Base-by-base conservation (phyloP, 495 filamentous ascomycete species). In the Tuber umbilicatum region DNA sequence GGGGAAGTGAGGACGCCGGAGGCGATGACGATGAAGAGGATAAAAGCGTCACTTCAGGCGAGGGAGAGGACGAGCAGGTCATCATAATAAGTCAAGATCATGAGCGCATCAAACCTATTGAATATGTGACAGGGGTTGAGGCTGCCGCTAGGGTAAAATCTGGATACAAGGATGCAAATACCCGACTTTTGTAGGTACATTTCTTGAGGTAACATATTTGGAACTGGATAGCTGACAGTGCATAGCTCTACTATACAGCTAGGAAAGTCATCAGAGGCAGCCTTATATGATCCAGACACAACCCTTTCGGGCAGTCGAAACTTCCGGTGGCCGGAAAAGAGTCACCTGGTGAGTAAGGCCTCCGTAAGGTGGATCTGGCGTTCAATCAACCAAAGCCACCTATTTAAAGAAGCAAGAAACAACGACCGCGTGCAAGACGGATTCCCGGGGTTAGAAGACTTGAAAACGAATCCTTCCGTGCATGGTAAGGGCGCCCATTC, bases 391-490 rank as follows among this genome's bases (percentile, higher is more conserved):
- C 43, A 19, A 35, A 71, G 47, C 27, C 12, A 42, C 7, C 41
- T 35, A 19, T 71, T 71, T 3, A n/a, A 39, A 41, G n/a, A 27
- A 0, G 60, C 14, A 14, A 64, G 19, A 35, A 35, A 14, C 55
- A 10, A n/a, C 27, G 55, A 35, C 55, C 55, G 27, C 27, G 38
- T 19, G 21, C 70, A 70, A 42, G 40, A 27, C 31, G 50, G 72
- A 43, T 70, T 39, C 50, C 72, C 75, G 68, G 7, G n/a, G 72
- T 37, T 78, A 70, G 23, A 69, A 70, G 23, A 78, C 78, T 42
- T 79, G 74, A 76, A 78, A 75, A 70, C 75, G 45, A 38, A 69
- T 42, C 0, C 50, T 39, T 10, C 27, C 4, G n/a, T 21, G 9
- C 31, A 68, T 10, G 23, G 17, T 21, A 69, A 37, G n/a, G 17